Evolutionary conservation across 495 filamentous ascomycete species (phyloP).

Genomic region (Letharia lupina): DNA sequence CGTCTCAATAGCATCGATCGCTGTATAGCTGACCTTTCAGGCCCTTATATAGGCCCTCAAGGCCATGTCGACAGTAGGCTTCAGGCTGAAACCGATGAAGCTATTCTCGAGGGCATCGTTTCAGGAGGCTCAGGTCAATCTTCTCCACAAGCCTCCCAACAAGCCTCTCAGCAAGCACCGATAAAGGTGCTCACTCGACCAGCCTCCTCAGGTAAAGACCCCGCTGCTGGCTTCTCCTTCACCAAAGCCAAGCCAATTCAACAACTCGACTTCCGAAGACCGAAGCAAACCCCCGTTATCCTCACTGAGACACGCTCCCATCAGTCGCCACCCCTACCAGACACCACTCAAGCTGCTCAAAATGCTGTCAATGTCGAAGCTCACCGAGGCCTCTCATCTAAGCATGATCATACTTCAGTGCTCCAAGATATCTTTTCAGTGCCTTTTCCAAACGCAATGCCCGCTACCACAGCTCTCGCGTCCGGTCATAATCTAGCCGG

Average conservation of each 20-base stretch:
- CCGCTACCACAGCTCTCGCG: not conserved
- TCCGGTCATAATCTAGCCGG: no score
- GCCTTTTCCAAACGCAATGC: slow-evolving; percentile 2
- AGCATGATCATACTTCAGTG: not conserved
- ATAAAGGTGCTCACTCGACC: slow-evolving; percentile 16
- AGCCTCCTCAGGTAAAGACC: slow-evolving; percentile 12
- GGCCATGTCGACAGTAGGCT: not conserved
- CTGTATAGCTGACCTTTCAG: not conserved
- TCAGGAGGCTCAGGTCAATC: not conserved
- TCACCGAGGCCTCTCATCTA: not conserved
- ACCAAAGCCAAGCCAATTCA: slow-evolving; percentile 4
- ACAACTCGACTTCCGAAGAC: slow-evolving; percentile 9
- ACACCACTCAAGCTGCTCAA: not conserved
- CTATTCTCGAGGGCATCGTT: not conserved
- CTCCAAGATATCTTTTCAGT: not conserved
- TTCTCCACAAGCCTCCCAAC: not conserved
- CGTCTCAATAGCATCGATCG: not conserved
- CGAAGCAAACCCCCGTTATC: not conserved
- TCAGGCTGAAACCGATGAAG: not conserved
- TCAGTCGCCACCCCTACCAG: not conserved
- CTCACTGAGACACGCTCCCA: not conserved
- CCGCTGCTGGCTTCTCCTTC: slow-evolving; percentile 15
- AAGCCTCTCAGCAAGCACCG: slow-evolving; percentile 2
- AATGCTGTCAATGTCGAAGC: not conserved
- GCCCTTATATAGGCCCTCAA: not conserved